Evolutionary conservation across 306 rosid species (phyloP).

Genomic region (Lathyrus aphaca): DNA sequence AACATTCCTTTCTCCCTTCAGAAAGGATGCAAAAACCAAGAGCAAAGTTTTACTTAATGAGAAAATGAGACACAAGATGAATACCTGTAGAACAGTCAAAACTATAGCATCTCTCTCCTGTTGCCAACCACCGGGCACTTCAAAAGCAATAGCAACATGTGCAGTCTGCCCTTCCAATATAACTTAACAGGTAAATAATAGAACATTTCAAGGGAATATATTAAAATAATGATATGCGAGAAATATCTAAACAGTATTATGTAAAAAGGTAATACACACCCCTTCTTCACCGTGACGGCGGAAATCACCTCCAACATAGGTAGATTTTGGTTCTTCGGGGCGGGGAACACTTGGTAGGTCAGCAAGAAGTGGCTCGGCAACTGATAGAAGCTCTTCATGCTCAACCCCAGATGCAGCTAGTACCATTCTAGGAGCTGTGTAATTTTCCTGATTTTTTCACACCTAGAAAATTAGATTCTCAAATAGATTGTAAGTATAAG

Average conservation of each 20-base stretch:
- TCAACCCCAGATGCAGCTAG: constrained; percentile 96
- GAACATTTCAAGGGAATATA: constrained; percentile 1
- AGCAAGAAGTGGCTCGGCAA: constrained; percentile 89
- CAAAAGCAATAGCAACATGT: constrained; percentile 96
- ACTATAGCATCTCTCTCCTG: constrained; percentile 82
- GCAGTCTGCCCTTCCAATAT: constrained; percentile 57
- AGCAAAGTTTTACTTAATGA: constrained; percentile 26
- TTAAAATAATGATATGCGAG: constrained; percentile 18
- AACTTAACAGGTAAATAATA: constrained; percentile 33
- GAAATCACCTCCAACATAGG: constrained; percentile 91
- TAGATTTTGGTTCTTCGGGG: constrained; percentile 66
- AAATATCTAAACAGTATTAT: not conserved
- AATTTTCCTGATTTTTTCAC: constrained; percentile 73
- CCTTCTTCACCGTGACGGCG: constrained; percentile 78
- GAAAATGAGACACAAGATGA: constrained; percentile 18
- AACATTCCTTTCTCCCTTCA: constrained; percentile 14
- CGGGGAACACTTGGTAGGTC: constrained; percentile 71
- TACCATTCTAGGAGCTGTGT: constrained; percentile 93
- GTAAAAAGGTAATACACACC: constrained; percentile 52
- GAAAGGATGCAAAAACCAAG: constrained; percentile 19
- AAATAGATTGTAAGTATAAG: constrained; percentile 9
- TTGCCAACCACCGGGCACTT: constrained; percentile 97
- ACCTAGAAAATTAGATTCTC: constrained; percentile 39
- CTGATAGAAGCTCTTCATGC: constrained; percentile 78
- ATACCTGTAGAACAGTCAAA: constrained; percentile 93